These are phyloP conservation scores for Lentinula detonsa DNA, from an alignment of 768 basidiomycete genomes.

Conservation along the genomic window DNA sequence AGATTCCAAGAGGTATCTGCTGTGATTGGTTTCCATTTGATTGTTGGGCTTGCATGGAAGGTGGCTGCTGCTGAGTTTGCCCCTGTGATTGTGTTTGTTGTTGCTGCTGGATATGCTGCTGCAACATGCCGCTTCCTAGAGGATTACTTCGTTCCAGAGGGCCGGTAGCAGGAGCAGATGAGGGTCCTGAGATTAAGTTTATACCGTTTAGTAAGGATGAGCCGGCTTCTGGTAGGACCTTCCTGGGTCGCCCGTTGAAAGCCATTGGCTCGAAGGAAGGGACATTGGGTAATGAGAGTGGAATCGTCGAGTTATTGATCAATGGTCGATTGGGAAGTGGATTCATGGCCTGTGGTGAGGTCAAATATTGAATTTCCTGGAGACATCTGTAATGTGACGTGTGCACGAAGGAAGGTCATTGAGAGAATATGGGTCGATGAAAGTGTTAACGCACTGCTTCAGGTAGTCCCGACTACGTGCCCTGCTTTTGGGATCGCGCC, in stretches of 20 bases:
- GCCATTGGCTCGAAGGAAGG: conserved; percentile 69
- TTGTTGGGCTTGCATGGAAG: conserved; percentile 18
- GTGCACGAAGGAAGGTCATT: conserved; percentile 5
- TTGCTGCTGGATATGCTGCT: conserved; percentile 26
- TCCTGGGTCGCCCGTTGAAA: conserved; percentile 77
- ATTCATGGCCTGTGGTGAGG: conserved; percentile 95
- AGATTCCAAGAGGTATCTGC: conserved; percentile 5
- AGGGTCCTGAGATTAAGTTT: conserved; percentile 44
- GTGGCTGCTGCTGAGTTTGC: conserved; percentile 22
- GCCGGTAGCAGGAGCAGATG: conserved; percentile 40
- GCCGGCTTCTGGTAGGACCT: conserved; percentile 67
- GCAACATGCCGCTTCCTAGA: conserved; percentile 34
- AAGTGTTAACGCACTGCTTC: conserved; percentile 67
- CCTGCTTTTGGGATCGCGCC: conserved; percentile 92
- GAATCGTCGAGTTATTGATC: conserved; percentile 56
- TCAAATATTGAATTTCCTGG: conserved; percentile 97
- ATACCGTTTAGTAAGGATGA: conserved; percentile 63
- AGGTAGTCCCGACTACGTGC: conserved; percentile 94
- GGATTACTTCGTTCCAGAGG: conserved; percentile 48
- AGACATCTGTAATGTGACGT: conserved; percentile 58
- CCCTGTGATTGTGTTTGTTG: conserved; percentile 26
- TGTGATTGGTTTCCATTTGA: conserved; percentile 26
- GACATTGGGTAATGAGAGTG: conserved; percentile 63
- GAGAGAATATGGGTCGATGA: not conserved
- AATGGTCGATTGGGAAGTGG: conserved; percentile 87